Evolutionary conservation across 1,284 basidiomycete species (phyloP), one percentile per base, ranked within the genome.

Genomic region (Ganoderma multipileum): DNA sequence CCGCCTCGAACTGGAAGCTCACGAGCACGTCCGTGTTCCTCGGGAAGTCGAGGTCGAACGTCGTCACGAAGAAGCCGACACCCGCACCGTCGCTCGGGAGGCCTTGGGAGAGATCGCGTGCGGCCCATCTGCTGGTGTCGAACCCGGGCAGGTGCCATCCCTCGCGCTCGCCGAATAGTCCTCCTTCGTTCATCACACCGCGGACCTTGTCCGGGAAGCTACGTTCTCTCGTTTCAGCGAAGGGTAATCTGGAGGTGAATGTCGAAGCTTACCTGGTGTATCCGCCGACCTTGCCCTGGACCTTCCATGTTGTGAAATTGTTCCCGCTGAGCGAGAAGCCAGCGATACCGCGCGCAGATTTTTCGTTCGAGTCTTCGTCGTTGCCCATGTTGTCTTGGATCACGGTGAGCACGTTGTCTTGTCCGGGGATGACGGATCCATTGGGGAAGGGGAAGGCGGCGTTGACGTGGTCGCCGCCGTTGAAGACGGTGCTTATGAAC

Each of bases 101-200:
- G 6, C 91, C 92, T 26, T 80, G 74, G 1, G 84, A 81, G 12
- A 91, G 80, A 20, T 86, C 81, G 60, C 90, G 85, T 14, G 75
- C 68, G 5, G 75, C 75, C 93, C 93, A 95, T 9, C 77, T 76
- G 1, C 87, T 86, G 2, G 86, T 88, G 66, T 91, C 83, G 77
- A 89, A 94, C 12, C 87, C 88, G 0, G 93, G 94, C 3, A 95
- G 85, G 78, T 95, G 93, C 93, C 93, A 95, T 16, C 94, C 93
- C 69, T 84, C 74, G 44, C 94, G 88, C 77, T 95, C 94, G 33
- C 89, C 92, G 67, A 88, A 91, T 9, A 94, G 83, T 4, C 94
- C 94, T 18, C 94, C 94, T 80, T 95, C 93, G 72, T 95, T 95
- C 61, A 93, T 81, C 18, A 93, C 75, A 55, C 89, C 89, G 42